Evolutionary conservation across 129 eudicot species (phyloP), one percentile per base, ranked within the genome.

Genomic region (Ambrosia artemisiifolia): DNA sequence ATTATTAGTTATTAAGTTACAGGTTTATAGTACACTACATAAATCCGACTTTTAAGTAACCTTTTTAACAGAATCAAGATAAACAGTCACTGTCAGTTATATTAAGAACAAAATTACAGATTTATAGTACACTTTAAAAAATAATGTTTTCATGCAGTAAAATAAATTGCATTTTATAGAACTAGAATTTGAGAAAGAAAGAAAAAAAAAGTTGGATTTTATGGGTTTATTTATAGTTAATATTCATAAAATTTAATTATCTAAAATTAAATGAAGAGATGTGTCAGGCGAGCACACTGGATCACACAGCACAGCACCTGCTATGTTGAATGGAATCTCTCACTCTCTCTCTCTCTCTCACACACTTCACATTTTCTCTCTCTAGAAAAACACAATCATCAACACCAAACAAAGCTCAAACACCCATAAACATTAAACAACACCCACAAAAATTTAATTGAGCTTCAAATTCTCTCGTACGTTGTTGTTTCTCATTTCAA

Each of bases 231-330:
- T 51, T 35, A 33, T 28, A 54, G 51, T 35, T 70, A 24, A 70
- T 70, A 36, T 70, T 19, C 11, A 70, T 19, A 60, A 17, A 44
- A 44, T 36, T 70, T 6, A 72, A 10, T 18, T 67, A n/a, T 34
- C 3, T 46, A 14, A 32, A 65, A 65, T 56, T 14, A 54, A 74
- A 65, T 42, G 73, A 80, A 73, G 18, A 48, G 44, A 51, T 34
- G 82, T 83, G 88, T 87, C 86, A 82, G 94, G 78, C 80, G 35
- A 84, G 85, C 85, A 66, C 82, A 82, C 85, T 71, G 84, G 89
- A 88, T 85, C 82, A 84, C 82, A 84, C 74, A 79, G 75, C 75
- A 46, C 85, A 80, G 76, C 84, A 82, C 72, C 79, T 76, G 90
- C 85, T 62, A 68, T 64, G 73, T 70, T 79, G 79, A 84, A 77